phyloP scores from a whole-genome alignment of 2,329 filamentous ascomycete species.

The Myrmaecium sp. region DNA sequence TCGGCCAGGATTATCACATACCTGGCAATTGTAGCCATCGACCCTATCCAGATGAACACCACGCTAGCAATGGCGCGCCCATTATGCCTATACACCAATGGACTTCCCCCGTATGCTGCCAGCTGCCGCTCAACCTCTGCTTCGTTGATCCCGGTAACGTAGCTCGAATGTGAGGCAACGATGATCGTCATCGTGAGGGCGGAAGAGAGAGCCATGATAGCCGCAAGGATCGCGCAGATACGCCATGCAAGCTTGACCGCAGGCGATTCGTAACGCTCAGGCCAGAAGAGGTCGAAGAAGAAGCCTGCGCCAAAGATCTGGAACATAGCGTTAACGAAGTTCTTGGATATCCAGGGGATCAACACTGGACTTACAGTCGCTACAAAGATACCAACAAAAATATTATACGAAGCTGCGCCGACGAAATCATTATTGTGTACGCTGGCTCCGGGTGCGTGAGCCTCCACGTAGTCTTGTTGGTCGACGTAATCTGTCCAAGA shows the following conservation, averaged over 20 bases:
- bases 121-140: conserved; percentile 12
- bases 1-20: conserved; percentile 7
- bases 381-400: conserved; percentile 40
- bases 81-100: conserved; percentile 31
- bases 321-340: no score
- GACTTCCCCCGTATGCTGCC: conserved; percentile 19
- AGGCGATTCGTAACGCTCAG: conserved; percentile 32
- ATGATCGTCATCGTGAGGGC: conserved; percentile 36
- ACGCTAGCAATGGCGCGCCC: conserved; percentile 32
- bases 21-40: conserved; percentile 31
- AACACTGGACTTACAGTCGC: no score
- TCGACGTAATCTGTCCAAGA: conserved; percentile 34
- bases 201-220: conserved; percentile 28
- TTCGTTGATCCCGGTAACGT: conserved; percentile 27
- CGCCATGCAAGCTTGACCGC: conserved; percentile 38
- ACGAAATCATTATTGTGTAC: conserved; percentile 40
- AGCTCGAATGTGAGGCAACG: conserved; percentile 28
- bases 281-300: conserved; percentile 47
- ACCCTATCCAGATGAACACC: conserved; percentile 37
- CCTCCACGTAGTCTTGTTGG: conserved; percentile 31
- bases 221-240: conserved; percentile 32
- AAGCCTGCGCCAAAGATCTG: conserved; percentile 43
- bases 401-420: conserved; percentile 39
- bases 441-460: conserved; percentile 20
- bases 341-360: no score